Evolutionary conservation across 1,284 basidiomycete species (phyloP), one percentile per base, ranked within the genome.

Genomic region (Lignosus rhinocerotis): DNA sequence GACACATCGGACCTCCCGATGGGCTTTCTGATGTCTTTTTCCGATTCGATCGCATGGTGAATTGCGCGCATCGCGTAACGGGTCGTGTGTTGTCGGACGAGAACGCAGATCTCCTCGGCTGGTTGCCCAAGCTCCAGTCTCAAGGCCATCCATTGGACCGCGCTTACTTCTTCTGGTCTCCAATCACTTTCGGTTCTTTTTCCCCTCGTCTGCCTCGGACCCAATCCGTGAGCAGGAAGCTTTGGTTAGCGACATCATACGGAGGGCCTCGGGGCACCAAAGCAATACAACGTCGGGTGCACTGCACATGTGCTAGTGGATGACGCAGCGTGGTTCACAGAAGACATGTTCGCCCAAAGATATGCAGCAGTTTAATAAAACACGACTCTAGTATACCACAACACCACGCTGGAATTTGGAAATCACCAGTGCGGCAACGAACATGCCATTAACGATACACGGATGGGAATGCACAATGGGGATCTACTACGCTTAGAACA

Each of bases 271-370:
- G 48, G 48, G 36, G 34, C 39, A 50, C 34, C 16, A 39, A 39
- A 10, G 36, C n/a, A 50, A 39, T 39, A 50, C 48, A 33, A 10
- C 7, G 19, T 38, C 48, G 48, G 34, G 21, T 50, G 48, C 36
- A 50, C 38, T 34, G 47, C 17, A 25, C 48, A 44, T 58, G 56
- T 36, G 51, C 32, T 53, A 30, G 41, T 9, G 17, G 30, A 52
- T 58, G 56, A 58, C 56, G 56, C 51, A n/a, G 34, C 56, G 33
- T 33, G 47, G 46, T 25, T 39, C 51, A 30, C 17, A 43, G 50
- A 51, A 43, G 50, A 36, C 21, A 16, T 9, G 21, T 38, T 6
- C 36, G 38, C n/a, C 52, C 52, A 53, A n/a, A 16, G 21, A 8
- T 47, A 9, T 25, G 52, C 33, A n/a, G 17, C 52, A 7, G 52